These are phyloP conservation scores for Dissophora globulifera DNA, from an alignment of 192 early-diverging fungal genomes.

Conservation along the genomic window DNA sequence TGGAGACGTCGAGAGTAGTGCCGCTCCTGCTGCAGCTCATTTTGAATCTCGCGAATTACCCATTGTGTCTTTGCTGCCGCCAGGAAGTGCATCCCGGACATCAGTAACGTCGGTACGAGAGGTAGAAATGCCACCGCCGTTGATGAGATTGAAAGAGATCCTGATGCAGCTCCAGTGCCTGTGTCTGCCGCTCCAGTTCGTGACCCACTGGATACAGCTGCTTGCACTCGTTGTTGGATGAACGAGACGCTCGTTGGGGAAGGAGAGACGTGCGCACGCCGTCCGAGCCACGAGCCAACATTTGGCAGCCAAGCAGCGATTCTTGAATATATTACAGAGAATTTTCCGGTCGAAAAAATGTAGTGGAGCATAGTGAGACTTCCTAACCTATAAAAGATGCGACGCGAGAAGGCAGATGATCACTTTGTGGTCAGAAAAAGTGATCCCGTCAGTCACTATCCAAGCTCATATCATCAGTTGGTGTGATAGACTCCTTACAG, in stretches of 20 bases:
- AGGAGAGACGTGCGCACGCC: no score
- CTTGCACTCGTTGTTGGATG: no score
- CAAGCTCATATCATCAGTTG: no score
- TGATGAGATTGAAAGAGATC: neutral
- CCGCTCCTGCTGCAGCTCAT: neutral
- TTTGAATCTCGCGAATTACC: conserved; percentile 5
- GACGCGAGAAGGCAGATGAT: no score
- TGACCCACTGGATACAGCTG: neutral
- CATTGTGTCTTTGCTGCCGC: conserved; percentile 7
- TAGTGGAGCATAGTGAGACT: conserved; percentile 11
- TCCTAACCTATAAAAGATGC: conserved; percentile 14
- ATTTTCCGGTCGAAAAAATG: conserved; percentile 1
- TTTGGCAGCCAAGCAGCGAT: neutral
- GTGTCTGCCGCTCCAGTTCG: no score
- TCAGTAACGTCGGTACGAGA: conserved; percentile 14
- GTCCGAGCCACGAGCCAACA: neutral
- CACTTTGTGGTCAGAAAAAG: no score
- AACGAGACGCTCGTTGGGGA: neutral
- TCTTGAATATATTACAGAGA: neutral
- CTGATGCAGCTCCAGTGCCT: neutral
- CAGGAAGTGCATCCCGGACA: conserved; percentile 21
- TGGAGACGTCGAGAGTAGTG: conserved; percentile 3
- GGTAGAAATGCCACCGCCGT: conserved; percentile 8
- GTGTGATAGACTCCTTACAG: no score
- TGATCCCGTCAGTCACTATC: no score